Percentiles rank a stretch among this genome's conserved stretches.
Evolutionary conservation across 164 flowering plant genomes (phyloP).

Genomic region (Kalanchoe fedtschenkoi): DNA sequence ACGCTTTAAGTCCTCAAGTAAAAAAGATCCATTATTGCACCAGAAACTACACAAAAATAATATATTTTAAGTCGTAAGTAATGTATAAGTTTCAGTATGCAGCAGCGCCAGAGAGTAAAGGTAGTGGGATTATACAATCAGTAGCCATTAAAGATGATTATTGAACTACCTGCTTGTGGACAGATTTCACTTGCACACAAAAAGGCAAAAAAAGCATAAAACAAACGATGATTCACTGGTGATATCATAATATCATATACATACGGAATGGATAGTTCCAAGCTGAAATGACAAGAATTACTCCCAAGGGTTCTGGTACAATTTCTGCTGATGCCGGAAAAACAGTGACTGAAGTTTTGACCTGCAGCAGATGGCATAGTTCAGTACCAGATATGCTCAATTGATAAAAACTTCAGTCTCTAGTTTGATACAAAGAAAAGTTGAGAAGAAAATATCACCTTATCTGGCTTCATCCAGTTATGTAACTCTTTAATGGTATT

Average conservation of each 20-base stretch:
- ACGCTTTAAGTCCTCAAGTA: background rate
- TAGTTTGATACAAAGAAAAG: background rate
- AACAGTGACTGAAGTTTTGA: slow-evolving; percentile 33
- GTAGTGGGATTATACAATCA: background rate
- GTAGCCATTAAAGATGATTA: too few species aligned
- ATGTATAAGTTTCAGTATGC: background rate
- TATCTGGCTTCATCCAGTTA: slow-evolving; percentile 39
- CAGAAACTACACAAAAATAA: background rate
- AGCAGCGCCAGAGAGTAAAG: background rate
- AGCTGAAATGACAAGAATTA: slow-evolving; percentile 53
- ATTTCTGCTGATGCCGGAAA: slow-evolving; percentile 65
- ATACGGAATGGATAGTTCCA: slow-evolving; percentile 75
- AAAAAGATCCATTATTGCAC: background rate
- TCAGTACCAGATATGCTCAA: background rate
- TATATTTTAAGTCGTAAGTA: too few species aligned
- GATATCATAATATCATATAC: slow-evolving; percentile 12
- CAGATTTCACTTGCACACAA: too few species aligned
- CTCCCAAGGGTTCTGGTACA: slow-evolving; percentile 65
- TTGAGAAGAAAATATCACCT: slow-evolving; percentile 21
- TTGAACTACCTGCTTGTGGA: too few species aligned
- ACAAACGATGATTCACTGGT: background rate
- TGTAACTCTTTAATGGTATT: slow-evolving; percentile 23
- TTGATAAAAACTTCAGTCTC: background rate
- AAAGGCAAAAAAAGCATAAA: background rate
- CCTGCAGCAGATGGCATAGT: slow-evolving; percentile 22